phyloP scores from a whole-genome alignment of 441 rosid genomes.

The Mallotus repandus region DNA sequence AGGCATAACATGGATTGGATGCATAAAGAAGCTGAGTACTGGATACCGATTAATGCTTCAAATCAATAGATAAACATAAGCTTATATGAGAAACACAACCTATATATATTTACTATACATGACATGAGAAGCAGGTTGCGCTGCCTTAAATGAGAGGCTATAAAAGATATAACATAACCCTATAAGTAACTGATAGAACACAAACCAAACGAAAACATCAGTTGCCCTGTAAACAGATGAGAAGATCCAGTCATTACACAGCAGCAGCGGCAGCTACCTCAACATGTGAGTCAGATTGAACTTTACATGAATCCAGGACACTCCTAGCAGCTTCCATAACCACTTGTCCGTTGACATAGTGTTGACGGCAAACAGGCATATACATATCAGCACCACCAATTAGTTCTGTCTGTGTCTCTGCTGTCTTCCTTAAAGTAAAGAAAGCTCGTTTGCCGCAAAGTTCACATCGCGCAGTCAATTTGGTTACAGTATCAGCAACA shows the following conservation, averaged over 20 bases:
- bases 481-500: slow-evolving; percentile 74
- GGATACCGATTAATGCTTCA: too few species aligned
- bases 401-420: slow-evolving; percentile 59
- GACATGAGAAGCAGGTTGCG: too few species aligned
- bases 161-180: too few species aligned
- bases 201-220: not conserved
- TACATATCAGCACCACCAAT: slow-evolving; percentile 81
- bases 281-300: slow-evolving; percentile 20
- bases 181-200: not conserved
- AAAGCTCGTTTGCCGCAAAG: slow-evolving; percentile 70
- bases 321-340: slow-evolving; percentile 40
- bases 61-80: too few species aligned
- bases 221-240: not conserved
- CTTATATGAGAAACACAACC: too few species aligned
- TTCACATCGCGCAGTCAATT: slow-evolving; percentile 76
- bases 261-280: slow-evolving; percentile 29
- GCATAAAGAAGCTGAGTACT: too few species aligned
- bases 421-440: slow-evolving; percentile 76
- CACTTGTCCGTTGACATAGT: slow-evolving; percentile 51
- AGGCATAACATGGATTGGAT: too few species aligned
- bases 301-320: slow-evolving; percentile 33
- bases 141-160: too few species aligned
- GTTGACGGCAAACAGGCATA: slow-evolving; percentile 91
- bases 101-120: too few species aligned
- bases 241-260: not conserved